Evolutionary conservation across 768 basidiomycete species (phyloP).

Genomic region (Lentinula raphanica): DNA sequence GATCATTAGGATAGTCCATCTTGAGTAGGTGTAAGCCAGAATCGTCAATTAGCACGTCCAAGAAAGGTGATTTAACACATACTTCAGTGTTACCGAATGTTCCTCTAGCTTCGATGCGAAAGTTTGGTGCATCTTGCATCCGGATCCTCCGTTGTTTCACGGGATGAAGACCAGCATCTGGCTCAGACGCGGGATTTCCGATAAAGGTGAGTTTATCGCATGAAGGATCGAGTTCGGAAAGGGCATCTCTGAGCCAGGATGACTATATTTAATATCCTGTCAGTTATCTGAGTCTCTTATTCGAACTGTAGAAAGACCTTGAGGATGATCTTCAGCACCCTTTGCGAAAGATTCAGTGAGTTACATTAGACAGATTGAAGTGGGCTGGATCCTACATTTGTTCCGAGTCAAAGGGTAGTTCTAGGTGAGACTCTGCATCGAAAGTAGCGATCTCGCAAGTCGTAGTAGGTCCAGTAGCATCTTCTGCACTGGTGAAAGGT

Average conservation of each 20-base stretch:
- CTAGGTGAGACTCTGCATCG: conserved; percentile 75
- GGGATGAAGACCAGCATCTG: conserved; percentile 16
- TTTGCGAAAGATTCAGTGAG: conserved; percentile 18
- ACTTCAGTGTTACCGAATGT: conserved; percentile 86
- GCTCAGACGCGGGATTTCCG: conserved; percentile 51
- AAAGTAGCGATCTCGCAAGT: conserved; percentile 84
- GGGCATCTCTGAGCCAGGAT: conserved; percentile 89
- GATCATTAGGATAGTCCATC: conserved; percentile 96
- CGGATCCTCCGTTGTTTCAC: conserved; percentile 22
- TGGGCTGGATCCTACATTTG: conserved; percentile 50
- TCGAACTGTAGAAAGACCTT: conserved; percentile 41
- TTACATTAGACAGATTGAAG: background rate
- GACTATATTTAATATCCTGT: conserved; percentile 44
- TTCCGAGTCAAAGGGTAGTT: conserved; percentile 71
- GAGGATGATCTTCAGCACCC: conserved; percentile 78
- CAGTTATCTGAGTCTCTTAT: background rate
- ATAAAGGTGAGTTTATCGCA: conserved; percentile 83
- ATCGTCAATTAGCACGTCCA: background rate
- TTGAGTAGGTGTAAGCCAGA: conserved; percentile 23
- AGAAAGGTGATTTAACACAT: conserved; percentile 1
- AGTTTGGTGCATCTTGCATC: conserved; percentile 46
- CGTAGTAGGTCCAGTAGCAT: conserved; percentile 76
- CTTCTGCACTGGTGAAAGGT: conserved; percentile 53
- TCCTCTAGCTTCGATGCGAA: conserved; percentile 78
- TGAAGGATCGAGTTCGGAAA: conserved; percentile 86